Evolutionary conservation across 495 filamentous ascomycete genomes (phyloP).

Genomic region (Xylaria scruposa): DNA sequence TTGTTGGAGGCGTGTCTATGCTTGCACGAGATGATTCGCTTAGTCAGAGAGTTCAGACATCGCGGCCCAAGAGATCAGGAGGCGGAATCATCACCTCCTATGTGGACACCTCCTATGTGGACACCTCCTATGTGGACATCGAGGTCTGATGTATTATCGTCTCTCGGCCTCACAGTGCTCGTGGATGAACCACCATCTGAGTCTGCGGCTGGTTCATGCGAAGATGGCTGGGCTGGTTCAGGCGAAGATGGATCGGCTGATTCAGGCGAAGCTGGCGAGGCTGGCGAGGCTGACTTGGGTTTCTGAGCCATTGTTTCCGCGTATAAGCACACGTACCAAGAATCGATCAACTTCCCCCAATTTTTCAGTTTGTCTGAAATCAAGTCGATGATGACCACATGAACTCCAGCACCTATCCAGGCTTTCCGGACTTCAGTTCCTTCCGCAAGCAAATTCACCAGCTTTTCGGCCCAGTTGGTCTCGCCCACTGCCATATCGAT

Average conservation of each 20-base stretch:
- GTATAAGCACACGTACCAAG: background rate
- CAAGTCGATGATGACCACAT: background rate
- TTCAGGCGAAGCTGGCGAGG: too few species aligned
- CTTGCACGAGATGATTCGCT: background rate
- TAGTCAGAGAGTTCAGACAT: background rate
- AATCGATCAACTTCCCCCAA: background rate
- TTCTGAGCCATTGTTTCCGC: background rate
- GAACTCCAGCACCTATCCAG: background rate
- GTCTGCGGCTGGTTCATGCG: background rate
- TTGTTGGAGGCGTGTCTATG: background rate
- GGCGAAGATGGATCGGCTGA: background rate
- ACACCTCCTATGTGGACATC: background rate
- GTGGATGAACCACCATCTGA: background rate
- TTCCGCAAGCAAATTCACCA: background rate
- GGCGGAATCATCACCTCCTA: background rate
- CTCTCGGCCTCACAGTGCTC: background rate
- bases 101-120: too few species aligned
- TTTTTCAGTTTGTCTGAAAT: background rate
- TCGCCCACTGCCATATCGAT: background rate
- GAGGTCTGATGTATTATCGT: background rate
- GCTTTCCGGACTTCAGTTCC: background rate
- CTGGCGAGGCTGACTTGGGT: too few species aligned
- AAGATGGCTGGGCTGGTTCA: background rate
- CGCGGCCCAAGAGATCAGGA: background rate
- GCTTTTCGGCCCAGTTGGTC: background rate